These are phyloP conservation scores for Colletotrichum acutatum DNA, from an alignment of 2,329 filamentous ascomycete genomes.

Conservation along the genomic window DNA sequence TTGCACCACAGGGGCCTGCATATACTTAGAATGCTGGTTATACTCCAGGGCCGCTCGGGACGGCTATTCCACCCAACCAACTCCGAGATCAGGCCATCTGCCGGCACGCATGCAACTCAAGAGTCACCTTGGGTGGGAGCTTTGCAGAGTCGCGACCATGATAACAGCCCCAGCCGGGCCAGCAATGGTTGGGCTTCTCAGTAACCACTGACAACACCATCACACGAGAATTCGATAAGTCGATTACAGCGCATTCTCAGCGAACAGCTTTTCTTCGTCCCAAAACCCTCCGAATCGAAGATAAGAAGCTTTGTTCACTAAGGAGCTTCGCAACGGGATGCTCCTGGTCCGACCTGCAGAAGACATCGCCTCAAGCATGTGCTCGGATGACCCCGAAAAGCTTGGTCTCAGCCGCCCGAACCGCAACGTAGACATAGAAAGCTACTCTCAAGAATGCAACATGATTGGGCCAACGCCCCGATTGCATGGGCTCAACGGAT, in stretches of 20 bases:
- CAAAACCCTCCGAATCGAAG: not conserved
- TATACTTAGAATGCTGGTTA: not conserved
- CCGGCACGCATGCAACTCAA: conserved; percentile 12
- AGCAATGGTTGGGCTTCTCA: not conserved
- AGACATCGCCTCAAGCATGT: not conserved
- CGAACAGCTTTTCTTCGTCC: not conserved
- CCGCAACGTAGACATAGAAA: conserved; percentile 13
- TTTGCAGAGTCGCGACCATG: not conserved
- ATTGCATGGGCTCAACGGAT: not conserved
- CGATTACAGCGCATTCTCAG: not conserved
- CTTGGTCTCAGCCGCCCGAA: conserved; percentile 25
- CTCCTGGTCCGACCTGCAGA: not conserved
- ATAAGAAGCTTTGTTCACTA: conserved; percentile 5
- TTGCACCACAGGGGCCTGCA: not conserved
- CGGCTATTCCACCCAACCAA: not conserved
- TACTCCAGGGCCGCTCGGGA: not conserved
- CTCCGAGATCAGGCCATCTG: not conserved
- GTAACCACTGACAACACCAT: not conserved
- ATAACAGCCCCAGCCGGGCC: too few species aligned
- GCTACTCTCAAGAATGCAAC: not conserved
- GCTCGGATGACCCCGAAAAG: conserved; percentile 1
- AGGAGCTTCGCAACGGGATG: not conserved
- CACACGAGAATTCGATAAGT: not conserved
- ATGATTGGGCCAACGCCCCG: conserved; percentile 12
- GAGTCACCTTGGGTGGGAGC: not conserved